phyloP scores from a whole-genome alignment of 2,329 filamentous ascomycete species.

The Cladophialophora bantiana region DNA sequence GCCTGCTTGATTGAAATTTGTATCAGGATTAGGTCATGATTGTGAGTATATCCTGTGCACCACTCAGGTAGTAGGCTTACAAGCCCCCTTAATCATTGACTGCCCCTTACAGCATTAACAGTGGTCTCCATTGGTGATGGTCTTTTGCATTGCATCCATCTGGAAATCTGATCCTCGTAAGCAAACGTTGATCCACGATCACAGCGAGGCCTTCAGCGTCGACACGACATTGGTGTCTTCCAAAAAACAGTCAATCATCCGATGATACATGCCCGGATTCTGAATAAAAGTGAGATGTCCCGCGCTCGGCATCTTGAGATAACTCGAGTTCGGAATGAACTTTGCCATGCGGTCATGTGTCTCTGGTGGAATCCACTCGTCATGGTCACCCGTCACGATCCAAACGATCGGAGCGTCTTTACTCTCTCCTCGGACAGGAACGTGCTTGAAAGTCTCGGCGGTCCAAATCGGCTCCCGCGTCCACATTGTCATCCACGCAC shows the following conservation, averaged over 20 bases:
- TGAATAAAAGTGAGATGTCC: slow-evolving; percentile 14
- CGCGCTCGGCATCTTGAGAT: slow-evolving; percentile 15
- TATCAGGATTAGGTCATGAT: too few species aligned
- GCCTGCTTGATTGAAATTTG: background rate
- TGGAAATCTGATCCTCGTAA: too few species aligned
- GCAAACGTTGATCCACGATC: background rate
- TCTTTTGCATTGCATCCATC: too few species aligned
- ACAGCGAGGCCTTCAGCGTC: slow-evolving; percentile 13
- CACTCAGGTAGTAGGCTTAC: too few species aligned
- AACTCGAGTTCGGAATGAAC: slow-evolving; percentile 19
- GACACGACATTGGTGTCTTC: slow-evolving; percentile 7
- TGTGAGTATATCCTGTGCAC: too few species aligned
- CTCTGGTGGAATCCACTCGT: slow-evolving; percentile 19
- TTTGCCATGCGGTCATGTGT: slow-evolving; percentile 4
- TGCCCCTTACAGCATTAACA: too few species aligned
- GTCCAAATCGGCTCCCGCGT: slow-evolving; percentile 18
- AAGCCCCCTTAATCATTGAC: too few species aligned
- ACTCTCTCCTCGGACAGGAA: slow-evolving; percentile 10
- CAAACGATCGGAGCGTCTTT: slow-evolving; percentile 17
- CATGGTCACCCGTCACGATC: slow-evolving; percentile 18
- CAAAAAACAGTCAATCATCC: slow-evolving; percentile 13
- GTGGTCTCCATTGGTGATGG: too few species aligned
- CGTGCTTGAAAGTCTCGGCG: slow-evolving; percentile 13
- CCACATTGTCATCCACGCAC: slow-evolving; percentile 21
- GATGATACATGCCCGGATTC: slow-evolving; percentile 7